Conservation (phyloP, 805 yeast genomes). For the Lipomyces yamadae region DNA sequence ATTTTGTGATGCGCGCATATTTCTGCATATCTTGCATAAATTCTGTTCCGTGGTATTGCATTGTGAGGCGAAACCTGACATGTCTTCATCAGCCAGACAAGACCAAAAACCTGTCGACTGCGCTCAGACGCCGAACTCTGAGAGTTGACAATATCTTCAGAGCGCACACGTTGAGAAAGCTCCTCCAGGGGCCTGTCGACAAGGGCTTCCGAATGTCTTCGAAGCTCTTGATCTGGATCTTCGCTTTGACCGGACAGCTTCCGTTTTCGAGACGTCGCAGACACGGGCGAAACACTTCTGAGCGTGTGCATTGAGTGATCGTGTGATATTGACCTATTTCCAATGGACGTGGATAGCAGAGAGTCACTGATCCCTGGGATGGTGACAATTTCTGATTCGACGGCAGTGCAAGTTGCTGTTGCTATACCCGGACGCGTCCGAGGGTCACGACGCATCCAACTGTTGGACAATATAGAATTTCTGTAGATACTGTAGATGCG, state of each 20-base stretch:
- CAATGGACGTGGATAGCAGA: not conserved
- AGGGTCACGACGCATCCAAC: not conserved
- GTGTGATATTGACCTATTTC: not conserved
- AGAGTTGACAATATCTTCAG: constrained; percentile 31
- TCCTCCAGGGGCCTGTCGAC: constrained; percentile 33
- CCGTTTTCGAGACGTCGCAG: constrained; percentile 11
- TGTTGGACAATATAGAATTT: not conserved
- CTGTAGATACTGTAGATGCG: not conserved
- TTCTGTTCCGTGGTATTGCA: constrained; percentile 66
- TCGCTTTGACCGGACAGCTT: constrained; percentile 24
- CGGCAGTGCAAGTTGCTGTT: not conserved
- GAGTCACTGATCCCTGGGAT: constrained; percentile 9
- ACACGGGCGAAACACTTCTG: constrained; percentile 2
- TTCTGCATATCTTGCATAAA: constrained; percentile 69
- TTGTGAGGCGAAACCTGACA: constrained; percentile 58
- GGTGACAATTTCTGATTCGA: not conserved
- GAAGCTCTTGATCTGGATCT: constrained; percentile 39
- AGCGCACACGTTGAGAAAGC: constrained; percentile 39
- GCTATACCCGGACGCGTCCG: not conserved
- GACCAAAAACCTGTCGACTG: constrained; percentile 69
- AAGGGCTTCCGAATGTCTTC: constrained; percentile 33
- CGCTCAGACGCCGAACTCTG: constrained; percentile 42
- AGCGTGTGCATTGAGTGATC: not conserved
- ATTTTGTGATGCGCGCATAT: constrained; percentile 60
- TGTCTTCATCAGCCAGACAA: constrained; percentile 75